Base-by-base conservation (phyloP, 2,329 filamentous ascomycete genomes). In the Hypoxylon sp. region DNA sequence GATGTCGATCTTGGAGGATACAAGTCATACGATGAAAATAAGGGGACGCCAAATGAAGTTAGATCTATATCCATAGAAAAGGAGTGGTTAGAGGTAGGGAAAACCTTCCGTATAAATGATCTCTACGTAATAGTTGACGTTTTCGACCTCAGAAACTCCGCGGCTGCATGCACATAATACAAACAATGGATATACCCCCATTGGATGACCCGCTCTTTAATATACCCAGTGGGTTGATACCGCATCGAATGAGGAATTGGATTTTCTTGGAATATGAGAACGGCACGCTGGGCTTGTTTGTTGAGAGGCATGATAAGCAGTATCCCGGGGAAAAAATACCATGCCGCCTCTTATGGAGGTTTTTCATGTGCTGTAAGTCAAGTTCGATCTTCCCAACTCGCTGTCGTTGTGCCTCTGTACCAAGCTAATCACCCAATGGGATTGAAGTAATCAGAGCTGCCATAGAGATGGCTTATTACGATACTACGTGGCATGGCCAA, bases 301-400 rank as follows among this genome's bases (percentile, higher is more conserved):
- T 62, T 4, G 23, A 34, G 14, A 66, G 52, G 13, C 58, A 66
- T 10, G 3, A 1, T 5, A 14, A 53, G 3, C 30, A 19, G 21
- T 65, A 65, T 7, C 7, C 28, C 4, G 46, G 23, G 3, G 38
- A 62, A 21, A 3, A 28, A 5, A 7, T 66, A 19, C 63, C 63
- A 2, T 48, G 28, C 2, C 63, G 63, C 19, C 38, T 66, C 3
- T 21, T 66, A 32, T 62, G 63, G 63, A 66, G 58, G 25, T 49
- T 66, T 11, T 62, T 58, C 32, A 58, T 66, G 63, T 66, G 63
- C n/a, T 21, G 63, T 66, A 58, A 51, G 63, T 62, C n/a, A 13
- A 56, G 5, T 14, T 51, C 11, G 4, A 14, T 21, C 17, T n/a
- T 32, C 9, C 14, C 17, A 11, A 30, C 10, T 17, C 28, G n/a